Evolutionary conservation across 2,329 filamentous ascomycete species (phyloP), one percentile per base, ranked within the genome.

Genomic region (Tolypocladium amazonense): DNA sequence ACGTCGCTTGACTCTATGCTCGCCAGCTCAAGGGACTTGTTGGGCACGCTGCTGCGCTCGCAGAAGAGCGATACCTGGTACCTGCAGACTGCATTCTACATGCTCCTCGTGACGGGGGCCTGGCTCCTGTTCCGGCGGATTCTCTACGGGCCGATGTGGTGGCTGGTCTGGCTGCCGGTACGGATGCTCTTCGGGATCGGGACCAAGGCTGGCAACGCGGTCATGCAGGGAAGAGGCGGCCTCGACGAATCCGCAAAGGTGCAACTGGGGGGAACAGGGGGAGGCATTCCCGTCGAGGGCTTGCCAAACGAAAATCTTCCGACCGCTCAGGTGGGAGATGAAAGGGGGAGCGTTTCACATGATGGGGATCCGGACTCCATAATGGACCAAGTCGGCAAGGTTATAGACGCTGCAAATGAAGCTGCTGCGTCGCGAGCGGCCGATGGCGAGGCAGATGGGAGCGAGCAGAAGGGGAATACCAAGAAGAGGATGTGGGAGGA

Each of bases 21-120:
- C 43, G 80, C 83, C 3, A 88, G 84, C 60, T 92, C 89, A 54
- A 83, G 84, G 64, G 87, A 86, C 59, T 78, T 99, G 23, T 83
- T 97, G 9, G 85, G 85, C 8, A 90, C 90, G 23, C 78, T 99
- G 54, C 77, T 97, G 55, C 85, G 85, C 62, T 94, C 90, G 64
- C 91, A 95, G 71, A 99, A 99, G 80, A 94, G 88, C 65, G 94
- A 99, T 71, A 97, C 92, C 2, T 99, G 94, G 94, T 99, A 99
- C 71, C 82, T 99, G 39, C 89, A 94, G 74, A 95, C 90, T 43
- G 86, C 92, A 2, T 86, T 97, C 65, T 95, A 92, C 71, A 81
- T 97, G 66, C 81, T 97, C 20, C 69, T 88, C 27, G 83, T 77
- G 7, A 97, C 92, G 1, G 85, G 92, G 50, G 80, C 78, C 37